Base-by-base conservation (phyloP, 2,329 filamentous ascomycete genomes). In the Pseudogymnoascus sp. region DNA sequence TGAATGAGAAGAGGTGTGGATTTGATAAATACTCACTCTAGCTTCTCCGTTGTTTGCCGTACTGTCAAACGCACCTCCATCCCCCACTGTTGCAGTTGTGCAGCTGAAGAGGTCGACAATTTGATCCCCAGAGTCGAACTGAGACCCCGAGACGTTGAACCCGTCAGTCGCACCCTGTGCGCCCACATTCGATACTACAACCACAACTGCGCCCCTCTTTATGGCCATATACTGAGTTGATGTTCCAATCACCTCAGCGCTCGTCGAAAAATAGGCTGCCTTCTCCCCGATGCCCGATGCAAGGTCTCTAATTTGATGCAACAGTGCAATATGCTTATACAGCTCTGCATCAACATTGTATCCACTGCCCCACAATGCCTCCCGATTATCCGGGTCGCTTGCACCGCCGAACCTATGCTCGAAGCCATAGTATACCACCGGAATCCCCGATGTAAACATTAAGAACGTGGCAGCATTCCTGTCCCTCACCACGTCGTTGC, bases 401-500 rank as follows among this genome's bases (percentile, higher is more conserved):
- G 59, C 63, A 25, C 76, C 76, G 10, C 70, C 67, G 67, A 76
- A 78, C 66, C 78, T 74, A 63, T 82, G 80, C 67, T 82, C 80
- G 65, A 81, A 77, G 8, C 80, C 80, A 62, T 79, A 74, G 66
- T 82, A 82, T 35, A 81, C 63, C 64, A 82, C 78, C 0, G 80
- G 80, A 36, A 82, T 78, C 15, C 80, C 80, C 64, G 81, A 76
- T 5, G 71, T 69, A 31, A 82, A 73, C 58, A 82, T 74, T 7
- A 73, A 78, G 67, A 75, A 81, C 4, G 77, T 74, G 35, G 80
- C 68, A 25, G 77, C 71, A 65, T 81, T 82, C 66, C 77, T 76
- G 18, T 76, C 77, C 18, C 64, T 60, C 52, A 63, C 58, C 5
- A 64, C 8, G 58, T 68, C 67, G 7, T 13, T 45, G 1, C 48